Evolutionary conservation across 2,329 filamentous ascomycete genomes (phyloP), one percentile per base, ranked within the genome.

Genomic region (Exutisphaerella laricina): DNA sequence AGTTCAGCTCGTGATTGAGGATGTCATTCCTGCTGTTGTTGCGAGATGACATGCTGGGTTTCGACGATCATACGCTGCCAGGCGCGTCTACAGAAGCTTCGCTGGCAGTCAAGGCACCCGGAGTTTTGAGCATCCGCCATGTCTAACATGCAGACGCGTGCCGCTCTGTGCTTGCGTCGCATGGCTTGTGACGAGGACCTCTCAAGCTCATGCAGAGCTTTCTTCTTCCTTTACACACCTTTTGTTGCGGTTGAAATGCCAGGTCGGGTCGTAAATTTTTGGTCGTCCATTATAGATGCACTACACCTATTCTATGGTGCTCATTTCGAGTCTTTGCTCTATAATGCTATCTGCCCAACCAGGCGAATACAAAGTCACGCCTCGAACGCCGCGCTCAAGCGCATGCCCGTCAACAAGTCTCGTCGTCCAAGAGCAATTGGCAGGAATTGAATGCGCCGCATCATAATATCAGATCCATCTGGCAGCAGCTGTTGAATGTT

Each of bases 361-460:
- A 22, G 22, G 34, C 14, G 17, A 12, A 5, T 16, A n/a, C 34
- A 29, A 25, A 17, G 20, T 9, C 21, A 39, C 16, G 12, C n/a
- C 7, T 18, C 43, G 30, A 53, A 51, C 48, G 46, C 50, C 50
- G 48, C 50, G 50, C 48, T 49, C 26, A 41, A 39, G 42, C 46
- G 45, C 48, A 38, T 28, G 5, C 31, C 21, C 23, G 12, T 26
- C 23, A 26, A 25, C 16, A 29, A 18, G 35, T 29, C 34, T 39
- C 37, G 21, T 13, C 30, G 37, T 41, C 26, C 37, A 29, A 39
- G 35, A 47, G 46, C 49, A 43, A 49, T 31, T 41, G 46, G 49
- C 46, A 44, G 44, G 34, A 44, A 49, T 25, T 7, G 44, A 34
- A 32, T 17, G 38, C 38, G 38, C 38, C 39, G n/a, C 20, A 33